A percentile compares a stretch with the other conserved stretches of the same genome.
phyloP scores from a whole-genome alignment of 1,139 yeast genomes.

The Suzukiozyma palmioleophila region DNA sequence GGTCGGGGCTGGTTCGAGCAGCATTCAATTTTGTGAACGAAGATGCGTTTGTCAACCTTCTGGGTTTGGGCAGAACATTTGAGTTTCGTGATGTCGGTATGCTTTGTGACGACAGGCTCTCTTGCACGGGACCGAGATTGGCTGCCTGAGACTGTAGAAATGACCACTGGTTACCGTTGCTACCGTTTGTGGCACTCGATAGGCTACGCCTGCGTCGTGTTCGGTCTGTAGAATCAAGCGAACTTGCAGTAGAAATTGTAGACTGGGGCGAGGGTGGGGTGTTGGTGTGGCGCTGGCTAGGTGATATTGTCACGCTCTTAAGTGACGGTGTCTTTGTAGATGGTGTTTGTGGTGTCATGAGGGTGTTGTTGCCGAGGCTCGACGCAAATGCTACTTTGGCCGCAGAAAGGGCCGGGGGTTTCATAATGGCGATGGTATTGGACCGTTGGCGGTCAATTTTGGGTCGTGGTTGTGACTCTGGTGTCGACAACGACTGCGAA shows the following conservation, averaged over 20 bases:
- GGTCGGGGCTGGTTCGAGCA: not conserved
- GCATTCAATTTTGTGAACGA: slow-evolving; percentile 1
- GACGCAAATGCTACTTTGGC: slow-evolving; percentile 9
- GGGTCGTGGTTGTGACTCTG: slow-evolving; percentile 8
- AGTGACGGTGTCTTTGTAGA: slow-evolving; percentile 28
- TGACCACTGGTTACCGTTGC: slow-evolving; percentile 2
- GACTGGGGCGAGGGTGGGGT: slow-evolving; percentile 19
- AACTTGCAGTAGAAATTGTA: slow-evolving; percentile 10
- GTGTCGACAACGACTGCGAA: slow-evolving; percentile 25
- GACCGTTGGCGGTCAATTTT: slow-evolving; percentile 17
- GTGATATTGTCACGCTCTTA: slow-evolving; percentile 38
- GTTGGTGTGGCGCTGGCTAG: slow-evolving; percentile 9
- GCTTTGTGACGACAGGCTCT: not conserved
- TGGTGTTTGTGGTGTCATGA: slow-evolving; percentile 5
- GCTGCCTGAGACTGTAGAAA: slow-evolving; percentile 2
- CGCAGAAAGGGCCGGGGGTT: slow-evolving; percentile 8
- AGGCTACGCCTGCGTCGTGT: slow-evolving; percentile 2
- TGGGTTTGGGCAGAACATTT: not conserved
- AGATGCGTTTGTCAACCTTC: not conserved
- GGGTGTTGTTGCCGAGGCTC: slow-evolving; percentile 9
- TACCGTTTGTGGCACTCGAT: not conserved
- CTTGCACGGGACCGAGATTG: slow-evolving; percentile 1
- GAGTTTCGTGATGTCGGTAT: not conserved
- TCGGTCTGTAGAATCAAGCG: slow-evolving; percentile 1
- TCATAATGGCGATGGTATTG: slow-evolving; percentile 19